These are phyloP conservation scores for Annulohypoxylon maeteangense DNA, from an alignment of 495 filamentous ascomycete species.

Conservation along the genomic window DNA sequence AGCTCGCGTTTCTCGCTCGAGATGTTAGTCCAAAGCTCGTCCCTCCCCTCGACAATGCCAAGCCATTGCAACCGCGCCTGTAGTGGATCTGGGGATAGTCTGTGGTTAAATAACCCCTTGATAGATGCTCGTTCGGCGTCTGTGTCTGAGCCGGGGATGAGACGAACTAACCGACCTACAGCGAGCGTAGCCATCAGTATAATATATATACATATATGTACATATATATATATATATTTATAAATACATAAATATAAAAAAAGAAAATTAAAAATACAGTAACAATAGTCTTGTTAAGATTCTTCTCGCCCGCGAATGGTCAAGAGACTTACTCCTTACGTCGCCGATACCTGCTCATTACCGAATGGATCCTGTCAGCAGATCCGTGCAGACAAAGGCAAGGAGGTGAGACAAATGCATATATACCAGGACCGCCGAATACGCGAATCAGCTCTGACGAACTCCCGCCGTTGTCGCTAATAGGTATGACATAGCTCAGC, in stretches of 20 bases:
- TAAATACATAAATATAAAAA: too few species aligned
- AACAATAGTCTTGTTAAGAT: too few species aligned
- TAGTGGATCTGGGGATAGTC: slow-evolving; percentile 68
- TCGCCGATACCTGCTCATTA: slow-evolving; percentile 77
- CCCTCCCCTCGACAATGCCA: slow-evolving; percentile 85
- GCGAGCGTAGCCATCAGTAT: slow-evolving; percentile 9
- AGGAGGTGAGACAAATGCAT: not conserved
- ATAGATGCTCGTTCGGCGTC: slow-evolving; percentile 76
- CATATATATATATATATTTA: not conserved
- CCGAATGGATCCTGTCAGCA: not conserved
- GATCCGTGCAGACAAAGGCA: not conserved
- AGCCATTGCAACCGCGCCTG: slow-evolving; percentile 78
- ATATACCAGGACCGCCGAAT: slow-evolving; percentile 79
- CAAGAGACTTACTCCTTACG: slow-evolving; percentile 76
- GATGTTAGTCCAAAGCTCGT: slow-evolving; percentile 77
- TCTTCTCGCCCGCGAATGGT: not conserved
- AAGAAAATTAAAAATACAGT: too few species aligned
- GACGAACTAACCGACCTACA: slow-evolving; percentile 84
- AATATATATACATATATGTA: not conserved
- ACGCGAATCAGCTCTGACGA: slow-evolving; percentile 92
- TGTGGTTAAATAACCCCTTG: slow-evolving; percentile 85
- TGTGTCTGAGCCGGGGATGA: slow-evolving; percentile 76
- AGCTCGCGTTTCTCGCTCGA: slow-evolving; percentile 88
- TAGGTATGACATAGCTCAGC: slow-evolving; percentile 88
- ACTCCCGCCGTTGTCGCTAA: slow-evolving; percentile 93